Evolutionary conservation across 202 grass and related monocot genomes (phyloP).

Genomic region (Zizania palustris): DNA sequence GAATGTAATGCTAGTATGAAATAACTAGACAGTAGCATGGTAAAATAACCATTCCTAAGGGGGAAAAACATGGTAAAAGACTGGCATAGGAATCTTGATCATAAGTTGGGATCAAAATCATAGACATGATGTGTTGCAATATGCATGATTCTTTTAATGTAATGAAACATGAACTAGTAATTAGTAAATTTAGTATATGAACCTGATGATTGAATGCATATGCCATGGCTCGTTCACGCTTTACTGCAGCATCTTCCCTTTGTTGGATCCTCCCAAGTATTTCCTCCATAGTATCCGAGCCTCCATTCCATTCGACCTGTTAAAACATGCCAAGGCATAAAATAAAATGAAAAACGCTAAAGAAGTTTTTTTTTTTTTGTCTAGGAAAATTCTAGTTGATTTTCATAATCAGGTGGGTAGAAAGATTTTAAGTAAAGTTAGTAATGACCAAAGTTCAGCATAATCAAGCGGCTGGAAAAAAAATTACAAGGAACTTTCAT

Average conservation of each 20-base stretch:
- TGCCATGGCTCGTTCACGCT: conserved; percentile 89
- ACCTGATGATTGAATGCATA: conserved; percentile 98
- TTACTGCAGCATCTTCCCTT: conserved; percentile 90
- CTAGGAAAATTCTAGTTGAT: not conserved
- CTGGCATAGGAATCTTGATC: not conserved
- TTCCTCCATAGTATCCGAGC: conserved; percentile 77
- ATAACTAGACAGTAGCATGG: conserved; percentile 9
- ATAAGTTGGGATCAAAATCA: not conserved
- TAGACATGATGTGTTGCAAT: not conserved
- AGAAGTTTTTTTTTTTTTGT: not conserved
- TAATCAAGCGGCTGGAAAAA: not conserved
- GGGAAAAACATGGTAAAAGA: not conserved
- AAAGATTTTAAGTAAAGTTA: not conserved
- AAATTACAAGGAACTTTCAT: not conserved
- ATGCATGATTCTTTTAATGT: not conserved
- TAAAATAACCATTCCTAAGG: not conserved
- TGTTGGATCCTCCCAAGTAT: conserved; percentile 88
- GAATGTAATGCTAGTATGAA: not conserved
- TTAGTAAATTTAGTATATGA: not conserved
- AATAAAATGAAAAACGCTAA: not conserved
- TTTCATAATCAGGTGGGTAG: not conserved
- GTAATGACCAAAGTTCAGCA: no score
- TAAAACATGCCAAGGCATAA: conserved; percentile 6
- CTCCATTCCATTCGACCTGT: conserved; percentile 89
- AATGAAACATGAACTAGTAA: not conserved